Conservation (phyloP, 2,329 filamentous ascomycete genomes). For the Fonsecaea nubica region DNA sequence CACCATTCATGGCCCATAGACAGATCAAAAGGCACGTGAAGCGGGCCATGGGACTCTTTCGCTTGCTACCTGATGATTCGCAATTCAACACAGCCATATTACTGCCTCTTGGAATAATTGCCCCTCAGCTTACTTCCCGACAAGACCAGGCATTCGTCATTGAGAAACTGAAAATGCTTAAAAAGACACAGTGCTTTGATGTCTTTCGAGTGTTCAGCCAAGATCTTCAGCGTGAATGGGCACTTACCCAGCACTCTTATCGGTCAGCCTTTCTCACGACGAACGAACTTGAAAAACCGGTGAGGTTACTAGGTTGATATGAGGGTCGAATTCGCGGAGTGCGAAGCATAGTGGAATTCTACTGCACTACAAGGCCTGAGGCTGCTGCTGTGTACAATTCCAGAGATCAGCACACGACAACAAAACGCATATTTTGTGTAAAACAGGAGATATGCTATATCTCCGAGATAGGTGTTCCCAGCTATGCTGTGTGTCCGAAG, state of each 20-base stretch:
- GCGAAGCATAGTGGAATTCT: neutral
- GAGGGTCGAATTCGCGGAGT: neutral
- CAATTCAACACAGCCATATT: slow-evolving; percentile 9
- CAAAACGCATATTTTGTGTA: no score
- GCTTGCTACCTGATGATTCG: neutral
- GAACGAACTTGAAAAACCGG: neutral
- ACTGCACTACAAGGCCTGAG: neutral
- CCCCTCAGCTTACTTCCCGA: slow-evolving; percentile 3
- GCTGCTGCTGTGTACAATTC: no score
- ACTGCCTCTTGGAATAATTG: slow-evolving; percentile 12
- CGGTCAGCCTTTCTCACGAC: neutral
- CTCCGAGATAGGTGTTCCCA: neutral
- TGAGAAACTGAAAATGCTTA: slow-evolving; percentile 2
- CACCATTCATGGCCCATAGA: slow-evolving; percentile 11
- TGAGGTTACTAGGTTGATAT: slow-evolving; percentile 10
- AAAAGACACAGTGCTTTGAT: neutral
- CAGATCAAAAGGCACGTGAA: slow-evolving; percentile 6
- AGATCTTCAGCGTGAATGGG: slow-evolving; percentile 3
- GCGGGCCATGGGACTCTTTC: neutral
- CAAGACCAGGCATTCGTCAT: slow-evolving; percentile 6
- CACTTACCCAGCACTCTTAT: neutral
- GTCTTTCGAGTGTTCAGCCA: slow-evolving; percentile 10
- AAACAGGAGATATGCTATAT: neutral
- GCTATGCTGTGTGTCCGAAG: neutral
- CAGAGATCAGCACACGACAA: no score